Conservation (phyloP, 2,329 filamentous ascomycete genomes). For the Knoxdaviesia proteae region DNA sequence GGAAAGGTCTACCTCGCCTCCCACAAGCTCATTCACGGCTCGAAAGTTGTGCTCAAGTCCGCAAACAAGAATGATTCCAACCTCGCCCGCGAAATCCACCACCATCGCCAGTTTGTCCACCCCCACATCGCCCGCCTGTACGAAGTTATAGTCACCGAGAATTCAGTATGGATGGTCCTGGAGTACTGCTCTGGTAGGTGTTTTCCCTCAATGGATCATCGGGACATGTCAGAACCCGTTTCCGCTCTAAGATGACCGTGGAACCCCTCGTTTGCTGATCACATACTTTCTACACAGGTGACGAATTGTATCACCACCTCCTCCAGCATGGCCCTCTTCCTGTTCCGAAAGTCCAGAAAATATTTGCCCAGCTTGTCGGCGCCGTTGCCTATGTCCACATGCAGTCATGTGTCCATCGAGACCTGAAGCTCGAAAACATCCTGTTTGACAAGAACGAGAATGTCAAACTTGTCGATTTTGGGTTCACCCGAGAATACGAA, state of each 20-base stretch:
- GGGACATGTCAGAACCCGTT: not conserved
- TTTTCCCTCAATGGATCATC: constrained; percentile 3
- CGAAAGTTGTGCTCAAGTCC: constrained; percentile 97
- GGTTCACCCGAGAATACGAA: constrained; percentile 93
- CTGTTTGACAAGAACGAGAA: constrained; percentile 91
- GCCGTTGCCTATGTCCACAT: constrained; percentile 89
- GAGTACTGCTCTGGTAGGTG: constrained; percentile 78
- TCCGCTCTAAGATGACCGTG: not conserved
- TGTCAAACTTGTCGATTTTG: constrained; percentile 94
- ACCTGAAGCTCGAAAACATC: constrained; percentile 66
- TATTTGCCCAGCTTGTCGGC: constrained; percentile 87
- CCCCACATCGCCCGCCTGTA: constrained; percentile 93
- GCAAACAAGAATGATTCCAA: constrained; percentile 92
- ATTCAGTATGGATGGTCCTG: constrained; percentile 82
- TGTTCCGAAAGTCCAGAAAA: constrained; percentile 75
- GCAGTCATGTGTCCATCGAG: constrained; percentile 88
- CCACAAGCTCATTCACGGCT: constrained; percentile 96
- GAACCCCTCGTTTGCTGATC: not conserved
- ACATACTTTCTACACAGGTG: constrained; percentile 31
- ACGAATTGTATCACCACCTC: constrained; percentile 93
- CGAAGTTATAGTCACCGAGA: constrained; percentile 94
- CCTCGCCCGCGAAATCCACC: constrained; percentile 90
- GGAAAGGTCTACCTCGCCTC: constrained; percentile 92
- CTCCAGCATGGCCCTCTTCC: constrained; percentile 70
- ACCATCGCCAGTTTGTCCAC: constrained; percentile 93